A percentile compares a stretch with the other conserved stretches of the same genome.
phyloP scores from a whole-genome alignment of 2,329 filamentous ascomycete species.

The Aspergillus piperis region DNA sequence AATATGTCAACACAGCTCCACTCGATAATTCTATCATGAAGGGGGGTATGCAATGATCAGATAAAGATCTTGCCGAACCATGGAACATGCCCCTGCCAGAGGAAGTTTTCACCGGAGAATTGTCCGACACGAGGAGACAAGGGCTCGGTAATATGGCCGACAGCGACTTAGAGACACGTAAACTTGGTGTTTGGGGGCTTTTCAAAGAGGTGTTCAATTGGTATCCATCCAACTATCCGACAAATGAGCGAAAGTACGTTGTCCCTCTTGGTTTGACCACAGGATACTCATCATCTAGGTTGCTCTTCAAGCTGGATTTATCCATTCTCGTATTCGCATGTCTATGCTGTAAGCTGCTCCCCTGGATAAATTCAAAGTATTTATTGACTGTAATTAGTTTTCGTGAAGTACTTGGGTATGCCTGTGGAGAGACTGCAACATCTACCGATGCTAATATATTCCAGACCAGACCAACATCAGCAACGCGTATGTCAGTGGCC shows the following conservation, averaged over 20 bases:
- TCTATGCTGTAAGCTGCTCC: constrained; percentile 30
- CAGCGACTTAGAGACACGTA: constrained; percentile 5
- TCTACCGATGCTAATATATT: neutral
- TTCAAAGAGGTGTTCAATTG: constrained; percentile 38
- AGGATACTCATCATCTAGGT: constrained; percentile 15
- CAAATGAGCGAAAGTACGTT: constrained; percentile 32
- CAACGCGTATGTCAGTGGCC: constrained; percentile 37
- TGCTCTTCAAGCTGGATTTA: constrained; percentile 35
- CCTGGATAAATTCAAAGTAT: rapidly evolving
- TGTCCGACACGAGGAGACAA: neutral
- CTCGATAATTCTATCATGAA: neutral
- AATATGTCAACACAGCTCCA: neutral
- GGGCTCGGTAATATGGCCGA: constrained; percentile 19
- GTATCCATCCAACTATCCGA: constrained; percentile 34
- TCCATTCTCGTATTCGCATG: constrained; percentile 35
- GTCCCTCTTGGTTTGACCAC: neutral
- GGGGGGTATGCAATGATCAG: neutral
- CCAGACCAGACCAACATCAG: constrained; percentile 36
- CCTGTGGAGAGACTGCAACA: too few relatives aligned
- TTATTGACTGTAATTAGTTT: constrained; percentile 22
- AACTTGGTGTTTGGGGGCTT: constrained; percentile 18
- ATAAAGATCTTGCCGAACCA: neutral
- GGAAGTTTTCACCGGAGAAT: neutral
- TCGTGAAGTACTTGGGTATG: constrained; percentile 31
- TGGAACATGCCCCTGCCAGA: neutral